Conservation (phyloP, 2,329 filamentous ascomycete species). For the Aureobasidium sp. region DNA sequence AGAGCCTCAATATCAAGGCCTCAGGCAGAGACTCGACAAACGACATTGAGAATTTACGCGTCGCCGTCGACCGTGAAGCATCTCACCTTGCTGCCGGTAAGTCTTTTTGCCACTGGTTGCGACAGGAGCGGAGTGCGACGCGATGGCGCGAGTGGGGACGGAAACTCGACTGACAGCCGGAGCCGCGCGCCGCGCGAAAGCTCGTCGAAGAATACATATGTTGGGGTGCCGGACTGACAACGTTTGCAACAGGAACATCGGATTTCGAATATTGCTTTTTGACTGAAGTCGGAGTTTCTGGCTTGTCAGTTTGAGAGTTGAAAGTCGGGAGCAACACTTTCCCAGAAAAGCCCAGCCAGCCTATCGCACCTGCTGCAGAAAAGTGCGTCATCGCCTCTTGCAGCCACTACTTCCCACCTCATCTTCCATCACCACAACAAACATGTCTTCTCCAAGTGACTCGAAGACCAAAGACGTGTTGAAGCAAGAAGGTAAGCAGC, state of each 20-base stretch:
- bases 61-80: not conserved
- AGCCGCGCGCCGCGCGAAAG: constrained; percentile 6
- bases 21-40: not conserved
- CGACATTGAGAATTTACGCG: not conserved
- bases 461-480: constrained; percentile 12
- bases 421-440: not conserved
- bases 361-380: not conserved
- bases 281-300: not conserved
- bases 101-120: constrained; percentile 9
- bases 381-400: not conserved
- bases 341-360: not conserved
- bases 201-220: not conserved
- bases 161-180: constrained; percentile 5
- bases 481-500: constrained; percentile 13
- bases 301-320: constrained; percentile 12
- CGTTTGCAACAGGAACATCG: not conserved
- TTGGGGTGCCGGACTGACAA: not conserved
- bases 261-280: not conserved
- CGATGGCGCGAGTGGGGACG: constrained; percentile 6
- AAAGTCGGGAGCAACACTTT: not conserved
- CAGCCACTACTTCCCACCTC: not conserved
- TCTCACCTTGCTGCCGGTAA: not conserved
- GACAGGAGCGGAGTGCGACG: constrained; percentile 11
- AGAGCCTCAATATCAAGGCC: constrained; percentile 2
- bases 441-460: constrained; percentile 13